Percentiles rank a stretch among this genome's conserved stretches.
Evolutionary conservation across 2,329 filamentous ascomycete genomes (phyloP).

Genomic region (Botrytis deweyae): DNA sequence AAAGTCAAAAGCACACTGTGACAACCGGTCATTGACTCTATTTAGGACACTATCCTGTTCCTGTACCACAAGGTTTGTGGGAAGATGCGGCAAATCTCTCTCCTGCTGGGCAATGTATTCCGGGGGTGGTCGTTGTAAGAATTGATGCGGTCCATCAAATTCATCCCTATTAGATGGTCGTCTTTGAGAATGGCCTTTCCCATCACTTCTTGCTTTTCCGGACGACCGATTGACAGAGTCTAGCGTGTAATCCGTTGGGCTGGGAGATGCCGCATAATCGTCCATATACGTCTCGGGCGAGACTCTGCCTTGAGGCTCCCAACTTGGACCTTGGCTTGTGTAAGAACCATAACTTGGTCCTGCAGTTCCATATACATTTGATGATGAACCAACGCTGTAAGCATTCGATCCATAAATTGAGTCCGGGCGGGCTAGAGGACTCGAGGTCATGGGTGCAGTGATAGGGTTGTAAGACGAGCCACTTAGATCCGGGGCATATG

Average conservation of each 20-base stretch:
- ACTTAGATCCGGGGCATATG: constrained; percentile 34
- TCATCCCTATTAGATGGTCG: constrained; percentile 81
- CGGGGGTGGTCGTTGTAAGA: constrained; percentile 69
- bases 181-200: constrained; percentile 51
- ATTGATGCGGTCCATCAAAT: constrained; percentile 84
- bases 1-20: constrained; percentile 85
- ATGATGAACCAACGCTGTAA: constrained; percentile 35
- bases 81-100: constrained; percentile 76
- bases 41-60: constrained; percentile 81
- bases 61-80: constrained; percentile 77
- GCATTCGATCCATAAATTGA: constrained; percentile 37
- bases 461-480: constrained; percentile 36
- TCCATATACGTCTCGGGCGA: constrained; percentile 40
- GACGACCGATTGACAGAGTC: constrained; percentile 49
- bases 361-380: constrained; percentile 36
- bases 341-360: constrained; percentile 37
- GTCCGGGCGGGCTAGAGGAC: constrained; percentile 32
- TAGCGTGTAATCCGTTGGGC: constrained; percentile 59
- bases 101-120: constrained; percentile 74
- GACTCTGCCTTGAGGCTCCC: constrained; percentile 39
- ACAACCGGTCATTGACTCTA: constrained; percentile 80
- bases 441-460: constrained; percentile 26
- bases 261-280: constrained; percentile 53
- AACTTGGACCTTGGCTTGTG: constrained; percentile 34
- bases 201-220: constrained; percentile 48